Base-by-base conservation (phyloP, 257 asterid genomes). In the Lycium barbarum region DNA sequence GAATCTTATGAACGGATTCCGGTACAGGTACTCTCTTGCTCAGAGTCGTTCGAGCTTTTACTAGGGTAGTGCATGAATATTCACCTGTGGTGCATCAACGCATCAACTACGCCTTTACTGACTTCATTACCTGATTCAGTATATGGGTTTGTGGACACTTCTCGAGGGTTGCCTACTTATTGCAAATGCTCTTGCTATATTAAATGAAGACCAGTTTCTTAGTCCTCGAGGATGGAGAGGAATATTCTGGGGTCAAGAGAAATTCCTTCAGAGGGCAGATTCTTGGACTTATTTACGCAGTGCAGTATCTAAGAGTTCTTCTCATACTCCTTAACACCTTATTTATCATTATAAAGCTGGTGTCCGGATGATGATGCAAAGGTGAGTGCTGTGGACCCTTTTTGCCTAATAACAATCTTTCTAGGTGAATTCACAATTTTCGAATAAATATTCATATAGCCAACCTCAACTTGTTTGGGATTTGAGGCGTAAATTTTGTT, bases 151-250 rank as follows among this genome's bases (percentile, higher is more conserved):
- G 72, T 87, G 89, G 89, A 87, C 85, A n/a, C 57, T 87, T 79
- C 84, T 84, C 1, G 87, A 87, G 66, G 83, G 87, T 9, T 84
- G 72, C 65, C 78, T 84, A 26, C 89, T 84, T 84, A 22, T 84
- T 87, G 80, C 84, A 61, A 87, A 84, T 40, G 89, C 87, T 9
- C 74, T 87, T 43, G 83, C 83, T 86, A 91, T 94, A 86, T 86
- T 93, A 82, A 94, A 94, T 40, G 98, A 94, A 85, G 98, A 93
- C 68, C 93, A 94, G 53, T 91, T 94, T 79, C 93, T 94, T 82
- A 89, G 92, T 12, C 97, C 94, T 0, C 90, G 92, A 85, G 95
- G 98, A 22, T 94, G 98, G 98, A 94, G 97, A 94, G 84, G 97
- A 93, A 86, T 93, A 85, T 66, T 90, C 95, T 26, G 98, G 98